A percentile compares a stretch with the other conserved stretches of the same genome.
phyloP scores from a whole-genome alignment of 768 basidiomycete species.

The Trametes coccinea region DNA sequence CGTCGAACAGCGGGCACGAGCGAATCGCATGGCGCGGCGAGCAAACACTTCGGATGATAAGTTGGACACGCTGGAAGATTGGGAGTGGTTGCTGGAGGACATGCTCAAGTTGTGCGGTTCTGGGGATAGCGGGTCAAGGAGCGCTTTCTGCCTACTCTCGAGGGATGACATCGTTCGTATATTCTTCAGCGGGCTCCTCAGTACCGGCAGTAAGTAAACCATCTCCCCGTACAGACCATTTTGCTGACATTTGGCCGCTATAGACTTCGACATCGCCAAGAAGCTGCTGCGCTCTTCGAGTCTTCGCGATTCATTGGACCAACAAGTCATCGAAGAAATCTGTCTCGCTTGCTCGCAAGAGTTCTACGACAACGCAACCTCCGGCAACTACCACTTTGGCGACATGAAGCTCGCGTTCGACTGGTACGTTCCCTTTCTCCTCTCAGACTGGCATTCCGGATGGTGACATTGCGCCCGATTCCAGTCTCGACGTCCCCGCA shows the following conservation, averaged over 20 bases:
- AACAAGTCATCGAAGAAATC: constrained; percentile 65
- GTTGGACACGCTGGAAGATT: constrained; percentile 66
- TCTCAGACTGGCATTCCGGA: not conserved
- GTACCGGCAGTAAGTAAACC: constrained; percentile 76
- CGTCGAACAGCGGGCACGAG: constrained; percentile 77
- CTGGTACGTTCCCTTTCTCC: constrained; percentile 55
- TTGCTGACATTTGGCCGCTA: constrained; percentile 13
- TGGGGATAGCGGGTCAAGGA: constrained; percentile 61
- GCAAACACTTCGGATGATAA: constrained; percentile 56
- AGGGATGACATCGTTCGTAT: constrained; percentile 74
- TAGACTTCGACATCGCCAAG: constrained; percentile 71
- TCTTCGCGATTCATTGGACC: constrained; percentile 48
- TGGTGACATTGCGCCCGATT: constrained; percentile 1
- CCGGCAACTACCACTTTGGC: constrained; percentile 88
- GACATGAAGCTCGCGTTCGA: constrained; percentile 98
- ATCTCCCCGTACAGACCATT: not conserved
- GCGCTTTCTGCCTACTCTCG: constrained; percentile 79
- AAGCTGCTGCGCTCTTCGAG: constrained; percentile 53
- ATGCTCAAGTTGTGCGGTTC: constrained; percentile 79
- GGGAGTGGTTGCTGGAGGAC: constrained; percentile 87
- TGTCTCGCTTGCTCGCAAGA: constrained; percentile 82
- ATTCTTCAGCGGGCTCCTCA: constrained; percentile 84
- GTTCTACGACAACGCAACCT: constrained; percentile 92
- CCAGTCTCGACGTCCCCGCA: constrained; percentile 74
- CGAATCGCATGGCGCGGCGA: constrained; percentile 80